Conservation (phyloP, 306 rosid species). For the Prunus dulcis region DNA sequence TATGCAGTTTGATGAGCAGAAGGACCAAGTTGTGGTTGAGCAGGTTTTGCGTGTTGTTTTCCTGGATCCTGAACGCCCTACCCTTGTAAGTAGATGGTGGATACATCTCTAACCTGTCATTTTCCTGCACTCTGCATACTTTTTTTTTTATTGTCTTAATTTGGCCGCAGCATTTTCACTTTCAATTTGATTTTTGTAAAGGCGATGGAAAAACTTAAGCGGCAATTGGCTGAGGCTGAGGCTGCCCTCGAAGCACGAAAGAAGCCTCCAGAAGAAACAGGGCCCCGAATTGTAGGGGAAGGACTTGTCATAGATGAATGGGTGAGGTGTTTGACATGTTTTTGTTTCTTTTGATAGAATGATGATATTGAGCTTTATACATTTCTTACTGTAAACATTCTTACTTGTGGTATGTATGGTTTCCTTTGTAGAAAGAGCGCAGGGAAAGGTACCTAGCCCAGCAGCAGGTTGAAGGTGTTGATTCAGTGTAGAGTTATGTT, state of each 20-base stretch:
- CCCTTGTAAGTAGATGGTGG: conserved; percentile 53
- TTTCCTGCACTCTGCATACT: not conserved
- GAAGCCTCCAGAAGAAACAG: conserved; percentile 73
- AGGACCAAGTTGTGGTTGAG: conserved; percentile 83
- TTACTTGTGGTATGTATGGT: conserved; percentile 14
- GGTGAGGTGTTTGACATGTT: conserved; percentile 50
- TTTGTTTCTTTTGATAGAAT: not conserved
- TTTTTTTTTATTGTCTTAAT: not conserved
- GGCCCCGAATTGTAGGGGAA: conserved; percentile 71
- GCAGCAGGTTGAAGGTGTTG: conserved; percentile 85
- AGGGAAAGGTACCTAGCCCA: conserved; percentile 90
- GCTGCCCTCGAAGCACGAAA: conserved; percentile 76
- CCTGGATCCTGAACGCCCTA: conserved; percentile 72
- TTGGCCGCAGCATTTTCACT: not conserved
- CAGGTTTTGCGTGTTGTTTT: conserved; percentile 83
- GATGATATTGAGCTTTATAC: not conserved
- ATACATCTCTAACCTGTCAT: not conserved
- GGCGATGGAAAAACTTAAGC: conserved; percentile 82
- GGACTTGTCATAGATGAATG: conserved; percentile 97
- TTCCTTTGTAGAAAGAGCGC: conserved; percentile 72
- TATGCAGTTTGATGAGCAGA: conserved; percentile 88
- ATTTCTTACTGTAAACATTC: conserved; percentile 8
- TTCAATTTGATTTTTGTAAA: conserved; percentile 25
- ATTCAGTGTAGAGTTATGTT: conserved; percentile 49
- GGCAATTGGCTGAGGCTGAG: conserved; percentile 86